These are phyloP conservation scores for Metschnikowia continentalis DNA, from an alignment of 805 yeast genomes.

Conservation along the genomic window DNA sequence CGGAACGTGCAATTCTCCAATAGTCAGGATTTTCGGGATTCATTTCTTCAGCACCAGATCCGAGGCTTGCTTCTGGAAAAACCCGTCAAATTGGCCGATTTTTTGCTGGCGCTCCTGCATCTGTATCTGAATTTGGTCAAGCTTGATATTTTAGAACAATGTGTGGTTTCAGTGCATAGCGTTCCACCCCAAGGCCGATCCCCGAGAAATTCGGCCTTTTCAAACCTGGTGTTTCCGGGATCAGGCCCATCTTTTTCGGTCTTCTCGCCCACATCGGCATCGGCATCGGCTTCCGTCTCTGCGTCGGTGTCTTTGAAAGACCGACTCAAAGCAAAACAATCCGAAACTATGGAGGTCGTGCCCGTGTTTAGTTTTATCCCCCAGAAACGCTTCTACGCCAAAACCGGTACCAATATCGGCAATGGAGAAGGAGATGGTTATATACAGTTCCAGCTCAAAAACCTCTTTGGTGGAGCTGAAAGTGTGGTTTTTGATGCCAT, in stretches of 20 bases:
- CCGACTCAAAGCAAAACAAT: neutral
- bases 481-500: constrained; percentile 47
- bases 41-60: constrained; percentile 45
- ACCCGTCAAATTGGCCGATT: constrained; percentile 37
- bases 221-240: too few species aligned
- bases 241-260: too few species aligned
- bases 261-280: too few species aligned
- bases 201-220: too few species aligned
- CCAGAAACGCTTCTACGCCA: constrained; percentile 68
- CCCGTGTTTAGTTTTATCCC: constrained; percentile 45
- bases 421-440: constrained; percentile 97
- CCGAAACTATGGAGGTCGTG: constrained; percentile 21
- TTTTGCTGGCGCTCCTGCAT: constrained; percentile 40
- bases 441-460: constrained; percentile 60
- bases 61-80: constrained; percentile 38
- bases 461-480: constrained; percentile 58
- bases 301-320: neutral
- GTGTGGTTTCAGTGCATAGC: constrained; percentile 30
- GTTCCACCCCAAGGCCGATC: constrained; percentile 10
- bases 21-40: constrained; percentile 41
- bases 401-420: constrained; percentile 93
- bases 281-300: too few species aligned
- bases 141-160: constrained; percentile 40
- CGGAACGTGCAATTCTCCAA: constrained; percentile 47
- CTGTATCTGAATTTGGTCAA: constrained; percentile 42